Evolutionary conservation across 1,284 basidiomycete species (phyloP), one percentile per base, ranked within the genome.

Genomic region (Trichosporon ovoides): DNA sequence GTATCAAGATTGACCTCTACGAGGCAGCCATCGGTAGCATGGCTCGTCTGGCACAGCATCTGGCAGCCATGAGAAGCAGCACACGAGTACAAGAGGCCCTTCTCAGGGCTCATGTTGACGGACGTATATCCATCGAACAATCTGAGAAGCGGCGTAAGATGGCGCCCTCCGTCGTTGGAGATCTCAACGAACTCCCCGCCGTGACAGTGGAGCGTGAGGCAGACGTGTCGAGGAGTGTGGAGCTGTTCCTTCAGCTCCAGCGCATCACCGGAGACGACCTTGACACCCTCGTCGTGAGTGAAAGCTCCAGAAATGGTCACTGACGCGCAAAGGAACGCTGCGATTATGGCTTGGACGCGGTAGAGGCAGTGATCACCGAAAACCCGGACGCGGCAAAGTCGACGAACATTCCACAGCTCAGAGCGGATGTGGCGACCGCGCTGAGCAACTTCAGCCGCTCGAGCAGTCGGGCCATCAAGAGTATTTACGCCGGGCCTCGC

Each of bases 31-130:
- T 95, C 6, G 85, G 85, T 56, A 87, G 85, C 63, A 80, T 97
- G 68, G 92, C 88, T 60, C 81, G 90, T 16, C 82, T 97, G 3
- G 93, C 89, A 1, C 93, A 97, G 70, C 92, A 96, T 77, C 77
- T 96, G 38, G 91, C 87, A 53, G 91, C 92, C 19, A 78, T 96
- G 58, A 79, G 93, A 48, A 86, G 88, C 59, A 88, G 91, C 0
- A 91, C 88, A 3, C 82, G 84, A 33, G 74, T 96, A 28, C 91
- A 95, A 69, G 85, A 87, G 59, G 88, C 92, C 52, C 76, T 96
- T 35, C 84, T 87, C 18, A 82, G 67, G 66, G 87, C 87, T 0
- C 83, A 84, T 22, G 76, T 82, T 7, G 83, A 85, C 12, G 83
- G 81, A 24, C 82, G 80, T 57, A 70, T 84, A 38, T 70, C 77